Percentiles rank a stretch among this genome's conserved stretches.
Conservation (phyloP, 345 rosid genomes). For the Physaria fendleri region DNA sequence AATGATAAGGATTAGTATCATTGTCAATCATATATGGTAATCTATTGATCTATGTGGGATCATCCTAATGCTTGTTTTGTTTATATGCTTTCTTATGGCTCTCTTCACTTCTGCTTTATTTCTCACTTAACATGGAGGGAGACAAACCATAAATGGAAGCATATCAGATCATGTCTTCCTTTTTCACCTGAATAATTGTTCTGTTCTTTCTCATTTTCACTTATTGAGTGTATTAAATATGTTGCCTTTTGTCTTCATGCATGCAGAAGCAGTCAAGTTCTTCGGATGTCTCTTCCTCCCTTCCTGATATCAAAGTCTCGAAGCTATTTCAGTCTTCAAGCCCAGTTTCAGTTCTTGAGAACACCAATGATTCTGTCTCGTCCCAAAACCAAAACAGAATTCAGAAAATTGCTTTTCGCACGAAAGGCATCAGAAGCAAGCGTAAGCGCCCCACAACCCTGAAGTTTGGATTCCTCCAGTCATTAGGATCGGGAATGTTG, state of each 20-base stretch:
- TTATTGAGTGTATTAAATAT: slow-evolving; percentile 1
- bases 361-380: slow-evolving; percentile 48
- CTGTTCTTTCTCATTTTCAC: background rate
- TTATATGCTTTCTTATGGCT: background rate
- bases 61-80: background rate
- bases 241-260: slow-evolving; percentile 27
- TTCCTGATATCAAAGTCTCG: slow-evolving; percentile 39
- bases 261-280: slow-evolving; percentile 31
- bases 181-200: background rate
- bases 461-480: slow-evolving; percentile 17
- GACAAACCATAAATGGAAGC: background rate
- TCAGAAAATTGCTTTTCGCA: slow-evolving; percentile 31
- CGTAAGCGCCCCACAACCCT: slow-evolving; percentile 37
- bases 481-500: slow-evolving; percentile 23
- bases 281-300: slow-evolving; percentile 35
- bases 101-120: background rate
- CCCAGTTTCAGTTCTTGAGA: slow-evolving; percentile 75
- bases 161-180: background rate
- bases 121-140: background rate
- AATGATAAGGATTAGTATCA: background rate
- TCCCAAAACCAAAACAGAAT: slow-evolving; percentile 33
- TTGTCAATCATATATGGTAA: background rate
- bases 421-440: slow-evolving; percentile 78
- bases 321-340: slow-evolving; percentile 46
- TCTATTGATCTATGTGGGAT: background rate